These are phyloP conservation scores for Musa beccarii DNA, from an alignment of 176 grass and related monocot species.

Conservation along the genomic window DNA sequence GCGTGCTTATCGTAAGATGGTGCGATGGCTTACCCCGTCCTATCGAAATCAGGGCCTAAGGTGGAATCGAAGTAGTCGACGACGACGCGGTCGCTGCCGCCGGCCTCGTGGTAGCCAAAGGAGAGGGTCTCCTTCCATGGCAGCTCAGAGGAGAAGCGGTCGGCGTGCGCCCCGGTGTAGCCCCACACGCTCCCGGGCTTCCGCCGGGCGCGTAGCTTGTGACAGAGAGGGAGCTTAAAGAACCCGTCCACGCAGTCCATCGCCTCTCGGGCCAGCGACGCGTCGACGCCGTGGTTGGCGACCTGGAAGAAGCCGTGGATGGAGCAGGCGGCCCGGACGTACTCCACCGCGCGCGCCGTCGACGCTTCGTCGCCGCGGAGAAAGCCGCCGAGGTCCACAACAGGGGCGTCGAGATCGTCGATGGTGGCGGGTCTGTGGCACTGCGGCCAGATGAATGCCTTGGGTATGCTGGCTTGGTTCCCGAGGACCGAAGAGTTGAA, in stretches of 20 bases:
- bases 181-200: constrained; percentile 61
- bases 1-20: not conserved
- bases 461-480: constrained; percentile 44
- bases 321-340: constrained; percentile 41
- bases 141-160: constrained; percentile 68
- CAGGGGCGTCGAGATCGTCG: constrained; percentile 34
- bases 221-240: constrained; percentile 50
- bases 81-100: constrained; percentile 24
- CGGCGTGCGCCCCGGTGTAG: constrained; percentile 73
- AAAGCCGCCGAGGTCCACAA: constrained; percentile 59
- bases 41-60: constrained; percentile 53
- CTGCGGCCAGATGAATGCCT: constrained; percentile 67
- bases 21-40: constrained; percentile 40
- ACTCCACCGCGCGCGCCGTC: constrained; percentile 29
- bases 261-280: constrained; percentile 26
- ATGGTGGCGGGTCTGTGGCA: constrained; percentile 23
- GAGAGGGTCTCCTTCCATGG: constrained; percentile 97
- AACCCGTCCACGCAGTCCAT: constrained; percentile 48
- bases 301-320: constrained; percentile 93
- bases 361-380: constrained; percentile 33
- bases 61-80: constrained; percentile 62
- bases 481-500: constrained; percentile 26
- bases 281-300: constrained; percentile 51
- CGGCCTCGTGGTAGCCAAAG: constrained; percentile 33
- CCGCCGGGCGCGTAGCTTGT: constrained; percentile 49